Base-by-base conservation (phyloP, 2,329 filamentous ascomycete genomes). In the Apiospora sp. region DNA sequence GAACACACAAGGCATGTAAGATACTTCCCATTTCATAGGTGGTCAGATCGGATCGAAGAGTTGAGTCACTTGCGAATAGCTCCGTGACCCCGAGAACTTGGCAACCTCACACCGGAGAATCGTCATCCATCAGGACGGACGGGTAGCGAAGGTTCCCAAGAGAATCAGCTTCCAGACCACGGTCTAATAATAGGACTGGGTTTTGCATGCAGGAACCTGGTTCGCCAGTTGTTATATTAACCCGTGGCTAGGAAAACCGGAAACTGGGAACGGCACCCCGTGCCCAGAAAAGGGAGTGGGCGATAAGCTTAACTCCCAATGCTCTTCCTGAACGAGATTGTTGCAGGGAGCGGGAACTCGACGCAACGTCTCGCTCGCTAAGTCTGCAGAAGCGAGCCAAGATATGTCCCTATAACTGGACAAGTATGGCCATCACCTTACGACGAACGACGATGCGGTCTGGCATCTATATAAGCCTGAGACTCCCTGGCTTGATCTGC, bases 181-280 rank as follows among this genome's bases (percentile, higher is more conserved):
- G 34, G 34, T 64, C 58, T 64, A 64, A 41, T 14, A 24, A 41
- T 41, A 41, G 58, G 58, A 41, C 34, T 64, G 34, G 34, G 34
- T 41, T 41, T 22, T 64, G 58, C 3, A 13, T n/a, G 58, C 12
- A 22, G 5, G 22, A 64, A 41, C n/a, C 19, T 64, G 58, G 58
- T 24, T 41, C 4, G 19, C 58, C n/a, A 34, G 58, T n/a, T 41
- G 34, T 14, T 64, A 64, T 41, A 64, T 41, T 64, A 41, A 64
- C 30, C 58, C 34, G 34, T 41, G 34, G 4, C 14, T 24, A 24
- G 22, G 58, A 14, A 64, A 34, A 41, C 58, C 34, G 58, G 34
- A 64, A 64, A 64, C 58, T 41, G 58, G 58, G 58, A 34, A 64
- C 58, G 58, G 34, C 34, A 64, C 8, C 34, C 58, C 58, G 58